Conservation (phyloP, 306 rosid species). For the Fragaria nilgerrensis region DNA sequence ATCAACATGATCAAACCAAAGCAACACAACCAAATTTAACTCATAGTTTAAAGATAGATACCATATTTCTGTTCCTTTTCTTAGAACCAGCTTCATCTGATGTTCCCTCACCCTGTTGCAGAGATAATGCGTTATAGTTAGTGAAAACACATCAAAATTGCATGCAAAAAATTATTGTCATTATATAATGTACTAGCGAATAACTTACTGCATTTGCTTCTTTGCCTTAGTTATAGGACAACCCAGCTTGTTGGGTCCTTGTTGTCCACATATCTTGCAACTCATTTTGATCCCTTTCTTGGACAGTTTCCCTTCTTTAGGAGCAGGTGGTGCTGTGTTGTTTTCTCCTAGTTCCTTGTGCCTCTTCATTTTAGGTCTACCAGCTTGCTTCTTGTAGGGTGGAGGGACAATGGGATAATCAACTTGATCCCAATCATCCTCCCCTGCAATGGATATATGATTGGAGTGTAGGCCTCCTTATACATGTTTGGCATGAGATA, state of each 20-base stretch:
- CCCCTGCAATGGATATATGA: too few relatives aligned
- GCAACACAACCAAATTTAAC: too few relatives aligned
- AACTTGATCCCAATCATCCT: not conserved
- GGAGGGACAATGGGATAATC: not conserved
- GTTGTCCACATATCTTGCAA: not conserved
- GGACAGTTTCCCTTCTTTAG: not conserved
- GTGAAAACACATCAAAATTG: too few relatives aligned
- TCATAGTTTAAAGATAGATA: too few relatives aligned
- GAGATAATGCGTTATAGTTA: too few relatives aligned
- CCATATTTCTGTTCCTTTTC: too few relatives aligned
- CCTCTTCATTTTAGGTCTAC: not conserved
- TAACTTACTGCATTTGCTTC: not conserved
- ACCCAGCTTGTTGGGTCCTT: not conserved
- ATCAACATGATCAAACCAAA: too few relatives aligned
- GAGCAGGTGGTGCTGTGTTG: not conserved
- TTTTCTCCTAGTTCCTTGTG: not conserved
- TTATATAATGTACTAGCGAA: too few relatives aligned
- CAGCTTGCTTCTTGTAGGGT: not conserved
- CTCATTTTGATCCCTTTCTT: not conserved
- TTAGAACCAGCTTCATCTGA: too few relatives aligned
- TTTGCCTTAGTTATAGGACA: not conserved
- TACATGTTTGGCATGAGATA: not conserved
- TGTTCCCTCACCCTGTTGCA: too few relatives aligned
- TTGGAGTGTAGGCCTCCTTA: not conserved
- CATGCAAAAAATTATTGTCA: too few relatives aligned